A percentile compares a stretch with the other conserved stretches of the same genome.
phyloP scores from a whole-genome alignment of 208 protist species.

The Acanthamoeba rhysodes region DNA sequence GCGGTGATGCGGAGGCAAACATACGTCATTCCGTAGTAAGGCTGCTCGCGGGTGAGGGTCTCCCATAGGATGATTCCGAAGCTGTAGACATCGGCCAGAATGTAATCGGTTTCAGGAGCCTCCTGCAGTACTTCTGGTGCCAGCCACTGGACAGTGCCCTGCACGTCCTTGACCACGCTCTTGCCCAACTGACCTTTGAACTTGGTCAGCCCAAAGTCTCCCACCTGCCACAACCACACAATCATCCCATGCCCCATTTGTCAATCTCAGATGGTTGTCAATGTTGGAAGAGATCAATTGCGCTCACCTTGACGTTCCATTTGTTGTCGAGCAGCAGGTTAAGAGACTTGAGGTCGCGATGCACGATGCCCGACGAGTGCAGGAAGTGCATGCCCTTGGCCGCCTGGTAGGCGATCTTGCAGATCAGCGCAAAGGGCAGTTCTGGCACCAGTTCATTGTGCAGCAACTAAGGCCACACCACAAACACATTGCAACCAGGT shows the following conservation, averaged over 20 bases:
- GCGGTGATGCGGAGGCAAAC: background rate
- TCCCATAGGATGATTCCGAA: conserved; percentile 34
- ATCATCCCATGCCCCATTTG: background rate
- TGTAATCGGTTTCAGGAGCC: background rate
- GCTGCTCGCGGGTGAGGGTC: background rate
- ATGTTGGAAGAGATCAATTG: background rate
- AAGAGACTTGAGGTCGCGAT: conserved; percentile 67
- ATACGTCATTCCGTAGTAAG: background rate
- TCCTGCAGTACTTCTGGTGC: conserved; percentile 19
- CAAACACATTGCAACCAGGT: background rate
- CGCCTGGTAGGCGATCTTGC: conserved; percentile 41
- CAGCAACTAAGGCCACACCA: background rate
- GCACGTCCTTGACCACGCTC: background rate
- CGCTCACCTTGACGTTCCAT: conserved; percentile 77
- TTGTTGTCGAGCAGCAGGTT: conserved; percentile 71
- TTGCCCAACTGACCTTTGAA: conserved; percentile 51
- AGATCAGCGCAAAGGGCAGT: background rate
- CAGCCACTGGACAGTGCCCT: conserved; percentile 24
- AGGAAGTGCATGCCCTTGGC: conserved; percentile 48
- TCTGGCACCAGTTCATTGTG: conserved; percentile 17
- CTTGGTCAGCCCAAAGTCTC: conserved; percentile 55
- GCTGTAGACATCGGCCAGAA: conserved; percentile 16
- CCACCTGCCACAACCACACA: background rate
- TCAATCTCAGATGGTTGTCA: background rate
- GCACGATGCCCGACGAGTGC: conserved; percentile 62